Conservation (phyloP, 257 asterid species). For the Solanum dulcamara region DNA sequence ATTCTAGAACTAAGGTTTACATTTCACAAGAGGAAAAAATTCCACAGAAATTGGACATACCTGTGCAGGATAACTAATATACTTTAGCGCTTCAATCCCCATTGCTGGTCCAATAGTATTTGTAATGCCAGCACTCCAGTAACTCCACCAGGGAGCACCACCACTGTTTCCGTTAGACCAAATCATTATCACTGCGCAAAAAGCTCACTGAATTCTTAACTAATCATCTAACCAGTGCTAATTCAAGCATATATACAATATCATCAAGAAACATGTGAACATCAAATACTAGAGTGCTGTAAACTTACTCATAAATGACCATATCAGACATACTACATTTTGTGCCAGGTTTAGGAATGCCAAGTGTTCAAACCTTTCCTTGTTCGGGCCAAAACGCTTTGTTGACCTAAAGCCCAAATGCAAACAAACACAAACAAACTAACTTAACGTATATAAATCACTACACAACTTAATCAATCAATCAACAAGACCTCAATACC, state of each 20-base stretch:
- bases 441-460: neutral
- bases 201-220: neutral
- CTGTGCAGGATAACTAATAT: conserved; percentile 97
- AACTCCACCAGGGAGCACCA: conserved; percentile 97
- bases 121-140: conserved; percentile 66
- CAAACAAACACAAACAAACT: neutral
- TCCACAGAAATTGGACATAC: conserved; percentile 10
- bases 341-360: conserved; percentile 91
- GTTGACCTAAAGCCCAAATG: conserved; percentile 53
- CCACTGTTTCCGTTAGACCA: conserved; percentile 59
- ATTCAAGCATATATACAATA: neutral
- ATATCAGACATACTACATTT: conserved; percentile 73
- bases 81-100: conserved; percentile 96
- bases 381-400: conserved; percentile 71
- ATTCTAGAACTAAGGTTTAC: neutral
- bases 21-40: neutral
- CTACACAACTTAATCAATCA: neutral
- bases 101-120: conserved; percentile 95
- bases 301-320: conserved; percentile 89
- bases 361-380: conserved; percentile 89
- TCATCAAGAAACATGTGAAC: neutral
- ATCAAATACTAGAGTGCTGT: neutral
- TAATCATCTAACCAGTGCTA: neutral
- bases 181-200: conserved; percentile 59
- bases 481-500: neutral